Evolutionary conservation across 305 asterid species (phyloP).

Genomic region (Solanum hybrid): DNA sequence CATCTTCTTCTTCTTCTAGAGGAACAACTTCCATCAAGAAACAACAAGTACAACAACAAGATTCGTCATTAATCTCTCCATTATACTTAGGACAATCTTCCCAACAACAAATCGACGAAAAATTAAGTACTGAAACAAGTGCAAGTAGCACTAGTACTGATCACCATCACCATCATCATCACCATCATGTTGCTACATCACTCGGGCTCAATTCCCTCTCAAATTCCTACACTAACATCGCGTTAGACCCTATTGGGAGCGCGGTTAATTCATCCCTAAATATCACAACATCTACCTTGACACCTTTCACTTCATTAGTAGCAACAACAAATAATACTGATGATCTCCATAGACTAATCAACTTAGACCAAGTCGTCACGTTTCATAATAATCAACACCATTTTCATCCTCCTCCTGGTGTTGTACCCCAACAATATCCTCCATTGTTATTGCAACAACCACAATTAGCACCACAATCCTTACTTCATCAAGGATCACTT

Average conservation of each 20-base stretch:
- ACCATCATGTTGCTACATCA: slow-evolving; percentile 16
- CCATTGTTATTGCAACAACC: slow-evolving; percentile 23
- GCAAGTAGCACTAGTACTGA: slow-evolving; percentile 32
- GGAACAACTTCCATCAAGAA: slow-evolving; percentile 7
- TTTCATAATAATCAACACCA: slow-evolving; percentile 9
- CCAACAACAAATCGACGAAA: slow-evolving; percentile 13
- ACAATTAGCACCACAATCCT: slow-evolving; percentile 7
- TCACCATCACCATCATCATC: not conserved
- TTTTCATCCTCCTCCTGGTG: not conserved
- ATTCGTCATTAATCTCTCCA: not conserved
- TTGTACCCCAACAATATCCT: slow-evolving; percentile 13
- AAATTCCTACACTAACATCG: slow-evolving; percentile 14
- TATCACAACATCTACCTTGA: slow-evolving; percentile 9
- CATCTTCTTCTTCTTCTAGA: slow-evolving; percentile 23
- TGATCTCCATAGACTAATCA: slow-evolving; percentile 53
- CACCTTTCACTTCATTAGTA: slow-evolving; percentile 14
- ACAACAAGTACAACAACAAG: slow-evolving; percentile 4
- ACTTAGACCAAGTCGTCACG: slow-evolving; percentile 19
- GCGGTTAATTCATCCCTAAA: not conserved
- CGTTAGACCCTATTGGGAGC: slow-evolving; percentile 13
- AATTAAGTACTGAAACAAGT: slow-evolving; percentile 26
- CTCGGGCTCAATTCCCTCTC: slow-evolving; percentile 34
- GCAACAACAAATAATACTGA: slow-evolving; percentile 6
- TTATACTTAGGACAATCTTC: slow-evolving; percentile 5
- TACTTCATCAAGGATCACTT: slow-evolving; percentile 12